Evolutionary conservation across 2,329 filamentous ascomycete genomes (phyloP), one percentile per base, ranked within the genome.

Genomic region (Apiospora malaysiana): DNA sequence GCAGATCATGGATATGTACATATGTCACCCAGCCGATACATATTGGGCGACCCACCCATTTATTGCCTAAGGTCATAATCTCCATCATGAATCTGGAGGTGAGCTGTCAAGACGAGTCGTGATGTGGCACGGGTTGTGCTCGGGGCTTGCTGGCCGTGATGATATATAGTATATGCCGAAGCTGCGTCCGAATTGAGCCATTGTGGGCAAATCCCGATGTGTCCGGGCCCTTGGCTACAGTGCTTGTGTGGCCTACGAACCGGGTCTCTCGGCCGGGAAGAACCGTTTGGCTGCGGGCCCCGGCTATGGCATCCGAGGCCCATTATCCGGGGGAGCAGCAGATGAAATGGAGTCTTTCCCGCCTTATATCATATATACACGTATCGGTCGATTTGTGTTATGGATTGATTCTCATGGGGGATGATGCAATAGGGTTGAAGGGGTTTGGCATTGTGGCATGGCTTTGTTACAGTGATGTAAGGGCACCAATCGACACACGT

Each of bases 201-300:
- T n/a, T 2, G n/a, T 12, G 21, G 18, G 4, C 32, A 63, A 40
- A 63, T 40, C 32, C 56, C 56, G 51, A 59, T 10, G 51, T 59
- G 18, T 21, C 51, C 51, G 51, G 51, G 32, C 27, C 51, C 27
- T 37, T 37, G 51, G 27, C 27, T 9, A 16, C 27, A 32, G 2
- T 8, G 27, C 8, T 27, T 27, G 37, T 23, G 27, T 14, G 14
- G 32, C 32, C 18, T 63, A 12, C 56, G 21, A n/a, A 12, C 12
- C 56, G 32, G 56, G 56, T 59, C 51, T 59, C 27, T 21, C 51
- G 51, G 51, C 51, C 51, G 51, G 51, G 51, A 59, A 59, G 27
- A 59, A 59, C 51, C 51, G 51, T 21, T 25, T 37, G 9, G 27
- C 16, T 59, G 51, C 51, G 51, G 51, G 32, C 51, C 56, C 27